A percentile compares a stretch with the other conserved stretches of the same genome.
phyloP scores from a whole-genome alignment of 768 basidiomycete species.

The Suillus paluster region DNA sequence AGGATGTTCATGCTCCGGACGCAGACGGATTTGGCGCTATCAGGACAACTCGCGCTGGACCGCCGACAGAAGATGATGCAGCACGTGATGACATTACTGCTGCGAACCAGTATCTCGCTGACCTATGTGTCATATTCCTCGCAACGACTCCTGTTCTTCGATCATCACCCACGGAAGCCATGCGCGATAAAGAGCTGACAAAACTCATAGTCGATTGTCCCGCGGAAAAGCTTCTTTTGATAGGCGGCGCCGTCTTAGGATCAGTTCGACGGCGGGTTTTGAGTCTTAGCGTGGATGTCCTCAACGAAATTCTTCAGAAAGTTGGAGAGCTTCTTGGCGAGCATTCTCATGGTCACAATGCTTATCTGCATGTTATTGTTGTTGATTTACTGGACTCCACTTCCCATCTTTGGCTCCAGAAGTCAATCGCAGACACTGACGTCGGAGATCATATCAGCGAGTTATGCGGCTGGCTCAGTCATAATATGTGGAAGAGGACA shows the following conservation, averaged over 20 bases:
- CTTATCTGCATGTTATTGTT: slow-evolving; percentile 54
- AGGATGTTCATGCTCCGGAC: slow-evolving; percentile 42
- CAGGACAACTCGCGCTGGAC: slow-evolving; percentile 41
- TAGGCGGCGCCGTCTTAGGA: slow-evolving; percentile 59
- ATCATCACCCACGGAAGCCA: slow-evolving; percentile 57
- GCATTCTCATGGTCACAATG: slow-evolving; percentile 61
- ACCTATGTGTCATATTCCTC: slow-evolving; percentile 63
- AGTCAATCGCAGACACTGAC: slow-evolving; percentile 32
- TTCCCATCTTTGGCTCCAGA: slow-evolving; percentile 57
- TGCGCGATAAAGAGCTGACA: slow-evolving; percentile 64
- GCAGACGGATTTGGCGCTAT: slow-evolving; percentile 64
- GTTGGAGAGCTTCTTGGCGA: slow-evolving; percentile 54
- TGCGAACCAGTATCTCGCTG: slow-evolving; percentile 42
- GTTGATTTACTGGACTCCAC: slow-evolving; percentile 72
- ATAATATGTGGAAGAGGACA: slow-evolving; percentile 42
- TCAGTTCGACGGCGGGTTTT: slow-evolving; percentile 61
- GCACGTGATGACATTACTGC: slow-evolving; percentile 31
- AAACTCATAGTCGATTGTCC: slow-evolving; percentile 54
- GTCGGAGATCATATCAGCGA: slow-evolving; percentile 48
- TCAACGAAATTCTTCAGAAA: slow-evolving; percentile 58
- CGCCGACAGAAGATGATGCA: slow-evolving; percentile 34
- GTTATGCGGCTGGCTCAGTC: slow-evolving; percentile 60
- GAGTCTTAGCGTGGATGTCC: slow-evolving; percentile 50
- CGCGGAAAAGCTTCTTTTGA: slow-evolving; percentile 58
- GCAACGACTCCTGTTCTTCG: slow-evolving; percentile 67